Evolutionary conservation across 164 flowering plant genomes (phyloP).

Genomic region (Dillenia suffruticosa): DNA sequence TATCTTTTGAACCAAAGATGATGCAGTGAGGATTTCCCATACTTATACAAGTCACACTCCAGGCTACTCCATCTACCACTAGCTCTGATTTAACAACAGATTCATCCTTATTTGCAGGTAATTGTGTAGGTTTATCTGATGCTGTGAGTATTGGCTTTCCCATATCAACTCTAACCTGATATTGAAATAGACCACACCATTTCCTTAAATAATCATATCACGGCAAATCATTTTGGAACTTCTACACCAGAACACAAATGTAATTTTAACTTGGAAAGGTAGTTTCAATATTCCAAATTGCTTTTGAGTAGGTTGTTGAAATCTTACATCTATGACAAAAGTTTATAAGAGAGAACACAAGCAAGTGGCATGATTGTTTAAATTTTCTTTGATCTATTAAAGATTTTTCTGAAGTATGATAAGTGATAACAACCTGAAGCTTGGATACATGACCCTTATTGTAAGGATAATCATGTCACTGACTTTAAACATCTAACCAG

Average conservation of each 20-base stretch:
- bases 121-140: constrained; percentile 68
- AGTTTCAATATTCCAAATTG: no score
- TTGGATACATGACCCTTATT: no score
- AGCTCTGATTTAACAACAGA: constrained; percentile 65
- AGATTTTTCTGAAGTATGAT: no score
- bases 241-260: not conserved
- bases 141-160: constrained; percentile 85
- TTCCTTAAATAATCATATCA: not conserved
- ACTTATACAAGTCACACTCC: constrained; percentile 98
- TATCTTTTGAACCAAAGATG: constrained; percentile 56
- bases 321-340: no score
- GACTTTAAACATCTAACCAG: no score
- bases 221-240: no score
- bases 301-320: no score
- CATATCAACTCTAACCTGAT: constrained; percentile 96
- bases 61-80: constrained; percentile 59
- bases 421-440: no score
- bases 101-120: constrained; percentile 52
- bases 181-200: not conserved
- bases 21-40: constrained; percentile 99
- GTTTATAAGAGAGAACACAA: no score
- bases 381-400: no score
- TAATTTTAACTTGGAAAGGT: not conserved
- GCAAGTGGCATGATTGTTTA: no score
- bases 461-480: no score